These are phyloP conservation scores for Neophaeococcomyces aloes DNA, from an alignment of 2,329 filamentous ascomycete species.

Conservation along the genomic window DNA sequence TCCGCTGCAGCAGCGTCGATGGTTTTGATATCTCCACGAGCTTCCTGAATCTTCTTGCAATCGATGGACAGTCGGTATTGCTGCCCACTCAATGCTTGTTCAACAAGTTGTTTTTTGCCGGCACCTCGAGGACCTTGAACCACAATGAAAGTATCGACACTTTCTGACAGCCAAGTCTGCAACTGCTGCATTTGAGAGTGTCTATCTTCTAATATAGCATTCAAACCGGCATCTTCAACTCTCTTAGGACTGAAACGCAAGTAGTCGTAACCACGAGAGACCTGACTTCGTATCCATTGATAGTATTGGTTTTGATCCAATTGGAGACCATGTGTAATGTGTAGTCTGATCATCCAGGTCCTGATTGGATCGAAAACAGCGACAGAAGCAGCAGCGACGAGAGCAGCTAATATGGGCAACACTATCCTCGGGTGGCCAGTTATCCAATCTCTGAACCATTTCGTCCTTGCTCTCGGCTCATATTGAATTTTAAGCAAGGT, in stretches of 20 bases:
- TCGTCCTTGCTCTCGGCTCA: constrained; percentile 63
- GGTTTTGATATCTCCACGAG: constrained; percentile 73
- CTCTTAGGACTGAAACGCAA: constrained; percentile 36
- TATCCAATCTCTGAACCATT: constrained; percentile 81
- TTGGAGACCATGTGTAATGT: constrained; percentile 68
- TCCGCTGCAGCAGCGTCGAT: constrained; percentile 70
- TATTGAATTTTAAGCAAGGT: constrained; percentile 76
- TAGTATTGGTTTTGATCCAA: constrained; percentile 59
- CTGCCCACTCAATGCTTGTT: constrained; percentile 66
- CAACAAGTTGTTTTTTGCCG: constrained; percentile 79
- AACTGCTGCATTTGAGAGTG: constrained; percentile 73
- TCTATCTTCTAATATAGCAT: constrained; percentile 79
- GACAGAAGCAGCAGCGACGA: constrained; percentile 73
- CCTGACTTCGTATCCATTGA: constrained; percentile 68
- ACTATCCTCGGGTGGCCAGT: constrained; percentile 77
- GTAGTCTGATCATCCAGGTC: constrained; percentile 81
- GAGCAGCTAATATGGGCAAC: constrained; percentile 68
- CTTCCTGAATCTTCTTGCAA: constrained; percentile 87
- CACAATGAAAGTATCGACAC: constrained; percentile 82
- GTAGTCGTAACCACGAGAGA: constrained; percentile 34
- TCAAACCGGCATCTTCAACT: constrained; percentile 57
- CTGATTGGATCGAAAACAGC: constrained; percentile 89
- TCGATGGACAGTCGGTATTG: constrained; percentile 71
- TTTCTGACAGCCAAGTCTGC: constrained; percentile 76
- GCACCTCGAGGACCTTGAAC: constrained; percentile 86